Base-by-base conservation (phyloP, 345 rosid species). In the Physaria fendleri region DNA sequence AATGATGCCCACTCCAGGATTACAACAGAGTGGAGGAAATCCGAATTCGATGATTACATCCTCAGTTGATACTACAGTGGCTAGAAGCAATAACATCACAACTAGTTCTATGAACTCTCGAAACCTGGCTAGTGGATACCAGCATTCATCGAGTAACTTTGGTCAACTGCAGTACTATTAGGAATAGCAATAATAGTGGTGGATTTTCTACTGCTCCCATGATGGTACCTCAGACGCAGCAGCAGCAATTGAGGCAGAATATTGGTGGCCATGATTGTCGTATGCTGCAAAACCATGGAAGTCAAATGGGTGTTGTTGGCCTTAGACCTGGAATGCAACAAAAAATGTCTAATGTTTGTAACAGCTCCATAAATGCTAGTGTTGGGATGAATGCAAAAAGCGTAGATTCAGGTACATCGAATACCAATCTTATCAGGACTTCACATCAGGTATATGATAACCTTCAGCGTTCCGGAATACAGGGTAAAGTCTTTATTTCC, bases 231-330 rank as follows among this genome's bases (percentile, higher is more conserved):
- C 88, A 77, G 65, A 77, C 80, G 32, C 66, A 63, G 62, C 65
- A 59, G 33, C 74, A 70, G 29, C 75, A 63, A 56, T 86, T 77
- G 74, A 84, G 80, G 77, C 90, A 77, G 62, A 85, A 74, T 51
- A 62, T 59, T 47, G 78, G 83, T 57, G 81, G 86, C 75, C 91
- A 81, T 59, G 80, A 82, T 68, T 87, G 87, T 44, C 97, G 84
- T 63, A 74, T 85, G 65, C 42, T 87, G 69, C 92, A 83, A 40
- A 82, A 74, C 62, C 71, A 85, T 69, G 95, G 98, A 56, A 74
- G 85, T 71, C 97, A 89, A 69, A 71, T 85, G 76, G 83, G 85
- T 68, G 81, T 76, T 69, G 82, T 76, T 69, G 82, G 81, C 32
- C 10, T 28, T 28, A 28, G 32, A 28, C 32, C 32, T 28, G 32